Base-by-base conservation (phyloP, 352 stramenopile species). In the Paralagenidium karlingii region DNA sequence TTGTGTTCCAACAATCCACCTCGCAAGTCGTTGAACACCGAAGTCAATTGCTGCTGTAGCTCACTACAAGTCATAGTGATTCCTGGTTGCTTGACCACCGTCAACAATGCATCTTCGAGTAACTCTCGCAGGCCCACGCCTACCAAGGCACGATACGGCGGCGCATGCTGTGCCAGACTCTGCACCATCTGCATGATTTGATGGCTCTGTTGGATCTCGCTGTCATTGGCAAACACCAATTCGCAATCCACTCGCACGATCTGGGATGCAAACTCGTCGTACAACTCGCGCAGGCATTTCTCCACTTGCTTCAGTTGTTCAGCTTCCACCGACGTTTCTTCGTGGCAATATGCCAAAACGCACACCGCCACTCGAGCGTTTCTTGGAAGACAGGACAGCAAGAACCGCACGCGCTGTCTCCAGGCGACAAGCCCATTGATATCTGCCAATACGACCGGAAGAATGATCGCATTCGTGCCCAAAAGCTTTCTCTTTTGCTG, bases 401-500 rank as follows among this genome's bases (percentile, higher is more conserved):
- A 81, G 26, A 1, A 83, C 9, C 0, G 40, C n/a, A n/a, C n/a
- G n/a, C n/a, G n/a, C n/a, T n/a, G n/a, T 38, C 36, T 39, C 45
- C 21, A 85, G 24, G n/a, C 55, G 60, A 24, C 29, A 15, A 18
- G 18, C 40, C 65, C 38, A 38, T 63, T 44, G 8, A 80, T 33
- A 33, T 60, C 45, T 22, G 43, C 67, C 34, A 87, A 32, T 39
- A 76, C 62, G 28, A 85, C 47, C 7, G 74, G 65, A 1, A 87
- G 45, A 4, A 87, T 26, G 8, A 87, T 51, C 11, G 60, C 58
- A 5, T 65, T 79, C 2, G 60, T 63, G 15, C 60, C 68, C 29
- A 53, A 30, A 12, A 87, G 45, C 18, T 38, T 36, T 24, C 44
- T 41, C 29, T 74, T 58, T 24, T 59, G 33, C 8, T 49, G 28